phyloP scores from a whole-genome alignment of 192 early-diverging fungal genomes.

The Coemansia sp. region DNA sequence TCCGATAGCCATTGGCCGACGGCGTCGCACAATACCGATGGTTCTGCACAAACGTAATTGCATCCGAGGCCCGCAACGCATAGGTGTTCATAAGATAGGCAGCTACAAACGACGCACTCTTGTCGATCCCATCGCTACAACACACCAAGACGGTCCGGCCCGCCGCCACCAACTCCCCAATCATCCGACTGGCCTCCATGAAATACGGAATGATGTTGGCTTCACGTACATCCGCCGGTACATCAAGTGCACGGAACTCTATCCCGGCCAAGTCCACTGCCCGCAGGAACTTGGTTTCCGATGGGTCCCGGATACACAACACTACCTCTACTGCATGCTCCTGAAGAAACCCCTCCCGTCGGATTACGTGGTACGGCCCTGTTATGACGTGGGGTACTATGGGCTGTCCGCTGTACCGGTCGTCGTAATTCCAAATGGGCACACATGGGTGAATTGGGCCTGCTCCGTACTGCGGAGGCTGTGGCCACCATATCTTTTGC shows the following conservation, averaged over 20 bases:
- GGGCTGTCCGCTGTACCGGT: slow-evolving; percentile 33
- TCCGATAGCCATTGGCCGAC: slow-evolving; percentile 32
- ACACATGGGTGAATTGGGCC: slow-evolving; percentile 25
- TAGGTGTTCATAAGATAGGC: slow-evolving; percentile 83
- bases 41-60: slow-evolving; percentile 80
- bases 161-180: slow-evolving; percentile 42
- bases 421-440: slow-evolving; percentile 31
- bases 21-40: slow-evolving; percentile 68
- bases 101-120: slow-evolving; percentile 79
- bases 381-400: slow-evolving; percentile 56
- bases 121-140: slow-evolving; percentile 76
- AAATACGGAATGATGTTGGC: slow-evolving; percentile 76
- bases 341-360: slow-evolving; percentile 54
- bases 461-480: slow-evolving; percentile 10
- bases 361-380: slow-evolving; percentile 70
- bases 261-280: slow-evolving; percentile 51
- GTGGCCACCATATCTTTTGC: slow-evolving; percentile 19
- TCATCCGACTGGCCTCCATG: slow-evolving; percentile 53
- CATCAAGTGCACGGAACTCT: slow-evolving; percentile 62
- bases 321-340: slow-evolving; percentile 65
- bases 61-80: slow-evolving; percentile 58
- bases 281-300: slow-evolving; percentile 60
- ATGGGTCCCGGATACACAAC: slow-evolving; percentile 65
- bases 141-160: slow-evolving; percentile 59
- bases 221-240: slow-evolving; percentile 74